Conservation (phyloP, 177 flowering plant genomes). For the Vitis hybrid region DNA sequence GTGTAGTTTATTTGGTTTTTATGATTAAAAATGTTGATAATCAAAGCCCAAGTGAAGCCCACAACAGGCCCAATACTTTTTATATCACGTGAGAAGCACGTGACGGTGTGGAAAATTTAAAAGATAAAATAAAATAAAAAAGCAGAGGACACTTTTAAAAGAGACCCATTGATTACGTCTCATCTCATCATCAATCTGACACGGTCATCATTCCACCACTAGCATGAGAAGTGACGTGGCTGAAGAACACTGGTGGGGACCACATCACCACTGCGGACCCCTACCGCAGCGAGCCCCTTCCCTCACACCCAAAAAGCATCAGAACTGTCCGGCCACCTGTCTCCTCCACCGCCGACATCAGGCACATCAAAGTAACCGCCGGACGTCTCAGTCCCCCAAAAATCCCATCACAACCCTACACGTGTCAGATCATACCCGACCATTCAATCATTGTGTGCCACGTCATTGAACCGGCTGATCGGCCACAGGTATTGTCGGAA, state of each 20-base stretch:
- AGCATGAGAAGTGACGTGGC: conserved; percentile 24
- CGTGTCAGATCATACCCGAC: conserved; percentile 11
- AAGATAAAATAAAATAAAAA: neutral
- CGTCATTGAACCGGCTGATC: too few species aligned
- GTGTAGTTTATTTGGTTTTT: too few species aligned
- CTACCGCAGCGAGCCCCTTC: conserved; percentile 9
- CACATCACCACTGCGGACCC: conserved; percentile 10
- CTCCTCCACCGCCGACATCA: conserved; percentile 19
- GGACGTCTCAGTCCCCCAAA: conserved; percentile 12
- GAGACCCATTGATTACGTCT: conserved; percentile 7
- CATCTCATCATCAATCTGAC: conserved; percentile 20
- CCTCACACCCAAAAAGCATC: conserved; percentile 4
- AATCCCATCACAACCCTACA: conserved; percentile 5
- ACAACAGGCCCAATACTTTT: too few species aligned
- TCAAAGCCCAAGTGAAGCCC: too few species aligned
- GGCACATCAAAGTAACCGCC: conserved; percentile 13
- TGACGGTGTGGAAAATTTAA: too few species aligned
- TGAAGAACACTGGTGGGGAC: conserved; percentile 11
- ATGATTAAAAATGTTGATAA: too few species aligned
- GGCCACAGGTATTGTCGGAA: conserved; percentile 3
- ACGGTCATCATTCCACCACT: conserved; percentile 16
- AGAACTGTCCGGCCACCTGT: conserved; percentile 26
- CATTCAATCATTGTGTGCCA: neutral
- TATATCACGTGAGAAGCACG: too few species aligned
- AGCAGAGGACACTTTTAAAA: neutral